Evolutionary conservation across 495 filamentous ascomycete genomes (phyloP).

Genomic region (Podospora anserina): DNA sequence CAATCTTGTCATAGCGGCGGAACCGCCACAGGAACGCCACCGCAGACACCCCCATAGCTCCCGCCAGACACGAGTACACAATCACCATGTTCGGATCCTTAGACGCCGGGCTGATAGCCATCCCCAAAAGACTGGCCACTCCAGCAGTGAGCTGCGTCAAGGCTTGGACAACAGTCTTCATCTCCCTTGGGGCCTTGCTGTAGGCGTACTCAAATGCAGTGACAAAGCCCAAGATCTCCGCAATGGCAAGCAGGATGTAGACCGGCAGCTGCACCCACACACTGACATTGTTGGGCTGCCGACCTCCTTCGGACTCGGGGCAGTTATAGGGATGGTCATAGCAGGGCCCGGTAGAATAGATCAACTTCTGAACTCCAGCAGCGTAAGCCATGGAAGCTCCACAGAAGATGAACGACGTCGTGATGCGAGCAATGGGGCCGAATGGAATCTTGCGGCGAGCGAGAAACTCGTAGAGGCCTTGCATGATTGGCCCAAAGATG

Average conservation of each 20-base stretch:
- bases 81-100: constrained; percentile 46
- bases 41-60: constrained; percentile 31
- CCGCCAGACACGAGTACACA: constrained; percentile 45
- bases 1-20: constrained; percentile 24
- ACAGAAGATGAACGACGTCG: constrained; percentile 46
- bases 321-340: constrained; percentile 48
- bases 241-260: constrained; percentile 39
- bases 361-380: constrained; percentile 45
- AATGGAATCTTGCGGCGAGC: constrained; percentile 39
- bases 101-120: constrained; percentile 41
- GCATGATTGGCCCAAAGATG: constrained; percentile 45
- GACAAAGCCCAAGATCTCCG: constrained; percentile 43
- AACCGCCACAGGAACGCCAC: constrained; percentile 35
- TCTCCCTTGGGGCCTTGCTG: constrained; percentile 38
- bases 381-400: constrained; percentile 49
- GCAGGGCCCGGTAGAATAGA: constrained; percentile 49
- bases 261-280: constrained; percentile 42
- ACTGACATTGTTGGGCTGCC: constrained; percentile 36
- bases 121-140: constrained; percentile 40
- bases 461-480: constrained; percentile 47
- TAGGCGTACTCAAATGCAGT: constrained; percentile 54
- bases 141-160: constrained; percentile 43
- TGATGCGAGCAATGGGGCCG: constrained; percentile 51
- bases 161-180: constrained; percentile 37
- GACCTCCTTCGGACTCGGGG: constrained; percentile 17